Percentiles rank a stretch among this genome's conserved stretches.
Conservation (phyloP, 257 asterid genomes). For the Nicotiana noctiflora region DNA sequence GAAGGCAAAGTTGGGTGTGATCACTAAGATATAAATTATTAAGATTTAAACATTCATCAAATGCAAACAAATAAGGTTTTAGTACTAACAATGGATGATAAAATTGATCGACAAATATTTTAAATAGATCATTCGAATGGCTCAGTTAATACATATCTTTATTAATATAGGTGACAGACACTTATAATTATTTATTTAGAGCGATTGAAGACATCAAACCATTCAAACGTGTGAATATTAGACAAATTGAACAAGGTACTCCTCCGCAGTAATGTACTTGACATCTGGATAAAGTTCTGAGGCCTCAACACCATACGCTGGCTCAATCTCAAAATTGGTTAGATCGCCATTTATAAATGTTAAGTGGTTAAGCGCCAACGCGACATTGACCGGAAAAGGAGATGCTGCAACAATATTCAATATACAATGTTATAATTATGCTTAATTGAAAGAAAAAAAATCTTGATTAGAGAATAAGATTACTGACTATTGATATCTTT, state of each 20-base stretch:
- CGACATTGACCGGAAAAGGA: slow-evolving; percentile 36
- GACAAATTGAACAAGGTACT: slow-evolving; percentile 37
- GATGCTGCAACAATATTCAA: slow-evolving; percentile 24
- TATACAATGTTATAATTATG: too few species aligned
- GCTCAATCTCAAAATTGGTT: slow-evolving; percentile 47
- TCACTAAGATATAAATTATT: too few species aligned
- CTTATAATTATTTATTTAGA: too few species aligned
- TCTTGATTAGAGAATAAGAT: neutral
- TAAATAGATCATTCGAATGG: too few species aligned
- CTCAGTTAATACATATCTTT: too few species aligned
- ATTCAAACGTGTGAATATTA: slow-evolving; percentile 6
- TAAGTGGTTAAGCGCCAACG: slow-evolving; percentile 38
- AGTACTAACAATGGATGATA: too few species aligned
- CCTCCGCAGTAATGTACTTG: slow-evolving; percentile 52
- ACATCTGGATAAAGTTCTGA: slow-evolving; percentile 65
- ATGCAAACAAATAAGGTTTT: too few species aligned
- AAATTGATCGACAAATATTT: too few species aligned
- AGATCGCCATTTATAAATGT: slow-evolving; percentile 46
- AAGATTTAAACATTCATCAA: too few species aligned
- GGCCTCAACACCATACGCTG: slow-evolving; percentile 54
- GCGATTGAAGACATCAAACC: neutral
- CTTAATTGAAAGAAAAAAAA: neutral
- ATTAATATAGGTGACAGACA: too few species aligned
- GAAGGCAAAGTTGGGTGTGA: too few species aligned
- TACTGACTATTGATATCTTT: slow-evolving; percentile 43